Evolutionary conservation across 2,329 filamentous ascomycete genomes (phyloP), one percentile per base, ranked within the genome.

Genomic region (Aspergillus brasiliensis): DNA sequence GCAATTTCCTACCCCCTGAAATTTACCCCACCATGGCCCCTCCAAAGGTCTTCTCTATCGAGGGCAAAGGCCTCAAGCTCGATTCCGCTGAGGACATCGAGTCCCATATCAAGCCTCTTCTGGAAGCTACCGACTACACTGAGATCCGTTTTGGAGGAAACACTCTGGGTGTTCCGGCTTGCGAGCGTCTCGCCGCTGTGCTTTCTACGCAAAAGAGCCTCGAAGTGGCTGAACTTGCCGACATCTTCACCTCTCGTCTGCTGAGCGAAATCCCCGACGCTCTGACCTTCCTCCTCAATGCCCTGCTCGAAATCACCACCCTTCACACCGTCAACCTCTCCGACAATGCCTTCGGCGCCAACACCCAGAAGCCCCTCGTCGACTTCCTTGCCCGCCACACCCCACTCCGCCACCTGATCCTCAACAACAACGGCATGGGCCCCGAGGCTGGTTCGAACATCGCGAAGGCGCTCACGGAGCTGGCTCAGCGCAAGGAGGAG

Each of bases 351-450:
- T 99, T 99, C 72, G 95, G 95, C 58, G 87, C 97, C 62, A 97
- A 97, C 79, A 97, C 92, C 15, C 91, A 96, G 76, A 92, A 91
- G 37, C 95, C 94, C 8, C 86, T 99, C 51, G 91, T 97, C 67
- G 91, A 91, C 61, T 99, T 99, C 81, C 87, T 99, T 63, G 88
- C 91, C 57, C 85, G 88, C 60, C 94, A 98, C 79, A 87, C 91
- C 3, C 94, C 95, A 2, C 88, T 99, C 44, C 92, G 93, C 77
- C 93, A 97, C 77, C 86, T 99, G 27, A 92, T 96, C 78, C 87
- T 99, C 60, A 98, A 98, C 84, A 99, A 99, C 84, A 99, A 99
- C 77, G 95, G 95, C 27, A 86, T 99, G 38, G 95, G 95, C 11
- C 95, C 95, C 21, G 89, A 92, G 62, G 94, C 94, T 8, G 95